phyloP scores from a whole-genome alignment of 169 alveolate genomes.

The Pseudocohnilembus persalinus region DNA sequence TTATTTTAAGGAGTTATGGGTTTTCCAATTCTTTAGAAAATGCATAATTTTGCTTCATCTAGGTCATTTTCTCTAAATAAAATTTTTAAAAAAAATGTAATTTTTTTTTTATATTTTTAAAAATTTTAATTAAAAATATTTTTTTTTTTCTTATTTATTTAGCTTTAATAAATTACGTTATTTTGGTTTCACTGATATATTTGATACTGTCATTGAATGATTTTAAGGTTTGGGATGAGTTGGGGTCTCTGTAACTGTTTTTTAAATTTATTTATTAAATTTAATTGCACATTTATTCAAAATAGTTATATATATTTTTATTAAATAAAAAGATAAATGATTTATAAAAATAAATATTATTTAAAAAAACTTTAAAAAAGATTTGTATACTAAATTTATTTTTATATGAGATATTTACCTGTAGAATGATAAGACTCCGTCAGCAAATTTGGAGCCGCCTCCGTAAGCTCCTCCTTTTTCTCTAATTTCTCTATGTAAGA shows the following conservation, averaged over 20 bases:
- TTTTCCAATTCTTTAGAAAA: slow-evolving; percentile 54
- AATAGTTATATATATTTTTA: too few species aligned
- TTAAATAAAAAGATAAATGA: too few species aligned
- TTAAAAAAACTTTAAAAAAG: too few species aligned
- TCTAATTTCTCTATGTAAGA: slow-evolving; percentile 57
- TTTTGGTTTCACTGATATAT: slow-evolving; percentile 25
- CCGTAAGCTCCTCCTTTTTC: slow-evolving; percentile 83
- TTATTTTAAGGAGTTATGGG: slow-evolving; percentile 56
- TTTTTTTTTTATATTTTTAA: too few species aligned
- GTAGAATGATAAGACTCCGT: slow-evolving; percentile 52
- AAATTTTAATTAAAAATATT: too few species aligned
- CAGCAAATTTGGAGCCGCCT: slow-evolving; percentile 57
- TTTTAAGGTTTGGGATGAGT: slow-evolving; percentile 45
- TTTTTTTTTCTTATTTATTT: not conserved
- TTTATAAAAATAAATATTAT: too few species aligned
- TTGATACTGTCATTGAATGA: slow-evolving; percentile 46
- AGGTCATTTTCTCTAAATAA: not conserved
- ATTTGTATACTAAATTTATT: too few species aligned
- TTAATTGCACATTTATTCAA: too few species aligned
- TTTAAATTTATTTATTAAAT: too few species aligned
- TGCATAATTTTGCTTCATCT: slow-evolving; percentile 48
- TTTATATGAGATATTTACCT: not conserved
- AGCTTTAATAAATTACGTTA: too few species aligned
- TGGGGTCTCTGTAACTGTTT: slow-evolving; percentile 64
- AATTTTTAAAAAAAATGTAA: not conserved